A percentile compares a stretch with the other conserved stretches of the same genome.
These are phyloP conservation scores for Chrysopogon serrulatus DNA, from an alignment of 176 grass and related monocot species.

Conservation along the genomic window DNA sequence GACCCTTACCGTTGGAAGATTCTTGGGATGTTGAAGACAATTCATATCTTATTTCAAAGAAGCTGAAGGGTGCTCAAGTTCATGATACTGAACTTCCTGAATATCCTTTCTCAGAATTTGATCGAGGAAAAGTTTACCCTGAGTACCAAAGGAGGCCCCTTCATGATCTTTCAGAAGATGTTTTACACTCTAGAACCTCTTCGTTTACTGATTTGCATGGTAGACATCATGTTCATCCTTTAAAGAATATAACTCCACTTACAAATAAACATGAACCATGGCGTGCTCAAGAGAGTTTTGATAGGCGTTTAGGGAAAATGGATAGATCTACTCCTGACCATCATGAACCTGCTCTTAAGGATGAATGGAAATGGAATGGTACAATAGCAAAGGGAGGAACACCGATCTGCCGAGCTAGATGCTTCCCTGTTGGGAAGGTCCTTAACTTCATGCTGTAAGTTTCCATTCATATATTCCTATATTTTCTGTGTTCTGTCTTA, in stretches of 20 bases:
- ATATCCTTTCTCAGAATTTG: conserved; percentile 79
- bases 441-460: conserved; percentile 99
- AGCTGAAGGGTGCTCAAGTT: conserved; percentile 32
- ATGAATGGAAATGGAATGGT: conserved; percentile 97
- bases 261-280: conserved; percentile 45
- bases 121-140: conserved; percentile 34
- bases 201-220: conserved; percentile 5
- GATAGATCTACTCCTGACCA: conserved; percentile 44
- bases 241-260: conserved; percentile 43
- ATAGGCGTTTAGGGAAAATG: conserved; percentile 36
- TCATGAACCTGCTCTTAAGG: conserved; percentile 41
- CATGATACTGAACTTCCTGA: conserved; percentile 82
- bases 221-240: conserved; percentile 39
- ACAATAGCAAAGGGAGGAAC: conserved; percentile 88
- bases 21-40: conserved; percentile 44
- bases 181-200: conserved; percentile 26
- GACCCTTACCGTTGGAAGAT: conserved; percentile 46
- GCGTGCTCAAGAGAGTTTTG: conserved; percentile 37
- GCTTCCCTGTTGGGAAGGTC: conserved; percentile 92
- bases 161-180: conserved; percentile 37
- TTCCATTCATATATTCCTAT: not conserved
- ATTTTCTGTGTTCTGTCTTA: not conserved
- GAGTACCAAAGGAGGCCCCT: conserved; percentile 39
- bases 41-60: conserved; percentile 55
- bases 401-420: conserved; percentile 77